A percentile compares a stretch with the other conserved stretches of the same genome.
These are phyloP conservation scores for Trypanosoma vivax DNA, from an alignment of 208 protist species.

Conservation along the genomic window DNA sequence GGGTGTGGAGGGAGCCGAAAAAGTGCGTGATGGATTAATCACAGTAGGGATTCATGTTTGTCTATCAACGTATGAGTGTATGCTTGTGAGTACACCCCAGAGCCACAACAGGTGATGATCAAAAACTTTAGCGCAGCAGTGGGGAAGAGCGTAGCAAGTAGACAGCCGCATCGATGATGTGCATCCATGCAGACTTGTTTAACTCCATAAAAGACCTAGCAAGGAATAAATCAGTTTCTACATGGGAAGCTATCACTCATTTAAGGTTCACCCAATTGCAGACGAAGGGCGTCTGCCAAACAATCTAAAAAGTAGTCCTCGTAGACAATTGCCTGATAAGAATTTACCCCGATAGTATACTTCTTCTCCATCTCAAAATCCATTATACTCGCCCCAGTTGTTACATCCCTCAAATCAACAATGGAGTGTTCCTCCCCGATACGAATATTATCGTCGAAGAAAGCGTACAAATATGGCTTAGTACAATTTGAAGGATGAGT, in stretches of 20 bases:
- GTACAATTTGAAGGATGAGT: slow-evolving; percentile 4
- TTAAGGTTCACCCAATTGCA: slow-evolving; percentile 25
- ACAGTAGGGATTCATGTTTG: too few relatives aligned
- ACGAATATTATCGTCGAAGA: slow-evolving; percentile 90
- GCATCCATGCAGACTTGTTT: too few relatives aligned
- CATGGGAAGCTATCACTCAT: not conserved
- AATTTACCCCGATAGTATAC: slow-evolving; percentile 72
- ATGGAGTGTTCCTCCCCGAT: slow-evolving; percentile 80
- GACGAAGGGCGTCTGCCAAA: slow-evolving; percentile 30
- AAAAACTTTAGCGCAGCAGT: too few relatives aligned
- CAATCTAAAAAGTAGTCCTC: slow-evolving; percentile 79
- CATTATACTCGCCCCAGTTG: slow-evolving; percentile 32
- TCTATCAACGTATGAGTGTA: too few relatives aligned
- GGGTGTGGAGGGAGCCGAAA: too few relatives aligned
- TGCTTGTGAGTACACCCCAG: too few relatives aligned
- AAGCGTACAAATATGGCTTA: slow-evolving; percentile 49
- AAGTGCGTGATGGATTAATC: too few relatives aligned
- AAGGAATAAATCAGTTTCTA: too few relatives aligned
- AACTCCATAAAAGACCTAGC: too few relatives aligned
- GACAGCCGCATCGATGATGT: too few relatives aligned
- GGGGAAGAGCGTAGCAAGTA: too few relatives aligned
- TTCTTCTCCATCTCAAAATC: slow-evolving; percentile 37
- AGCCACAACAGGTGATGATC: too few relatives aligned
- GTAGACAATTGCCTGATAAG: slow-evolving; percentile 76
- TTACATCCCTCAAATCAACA: slow-evolving; percentile 69